Base-by-base conservation (phyloP, 169 alveolate species). In the Plasmodium ovale region DNA sequence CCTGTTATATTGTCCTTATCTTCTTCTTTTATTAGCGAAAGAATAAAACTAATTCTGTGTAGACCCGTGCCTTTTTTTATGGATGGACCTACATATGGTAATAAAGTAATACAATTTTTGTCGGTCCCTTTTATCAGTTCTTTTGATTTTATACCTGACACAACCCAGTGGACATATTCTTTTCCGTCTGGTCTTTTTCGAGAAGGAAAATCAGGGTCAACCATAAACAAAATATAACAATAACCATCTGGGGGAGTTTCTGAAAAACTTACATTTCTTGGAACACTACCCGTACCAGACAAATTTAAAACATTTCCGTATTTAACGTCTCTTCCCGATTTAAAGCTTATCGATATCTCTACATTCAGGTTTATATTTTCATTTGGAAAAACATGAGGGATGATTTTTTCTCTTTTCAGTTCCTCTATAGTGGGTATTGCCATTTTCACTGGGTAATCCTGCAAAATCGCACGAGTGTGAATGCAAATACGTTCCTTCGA, bases 211-310 rank as follows among this genome's bases (percentile, higher is more conserved):
- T 82, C 90, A 12, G 90, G 85, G 12, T 82, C 90, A 14, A 82
- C 53, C 90, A 82, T 82, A 37, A 82, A 64, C 29, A 82, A 82
- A 82, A 82, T 58, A 65, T 37, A 82, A 56, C 90, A 82, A 25
- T 65, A 82, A 67, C 77, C 79, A 49, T 82, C 90, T 65, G 90
- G 90, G 31, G 90, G 90, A 29, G 27, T 72, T 54, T 82, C 85
- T 47, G 90, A 82, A 82, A 82, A 82, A 54, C 59, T 65, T 33
- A 82, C 51, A 67, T 49, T 82, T 42, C 90, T 82, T 16, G 90
- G 90, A 12, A 67, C 85, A 67, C 70, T 82, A 23, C 90, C 90
- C 4, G 90, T 82, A 3, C 90, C 90, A 53, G 72, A 53, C 16
- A 82, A 33, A 68, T 82, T 85, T 64, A 82, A 35, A 51, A 67